Evolutionary conservation across 257 asterid species (phyloP).

Genomic region (Nicotiana otophora): DNA sequence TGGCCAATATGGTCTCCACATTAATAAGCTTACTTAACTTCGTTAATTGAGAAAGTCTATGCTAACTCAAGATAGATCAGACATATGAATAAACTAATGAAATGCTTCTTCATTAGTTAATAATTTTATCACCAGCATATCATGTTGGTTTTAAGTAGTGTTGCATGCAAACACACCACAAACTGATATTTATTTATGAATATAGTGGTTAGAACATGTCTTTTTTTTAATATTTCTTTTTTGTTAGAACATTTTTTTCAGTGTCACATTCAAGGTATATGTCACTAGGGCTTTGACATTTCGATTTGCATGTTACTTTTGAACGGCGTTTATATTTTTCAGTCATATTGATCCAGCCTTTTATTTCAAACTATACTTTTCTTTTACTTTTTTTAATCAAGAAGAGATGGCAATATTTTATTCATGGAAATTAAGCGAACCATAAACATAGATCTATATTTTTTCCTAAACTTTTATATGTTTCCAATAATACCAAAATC

Average conservation of each 20-base stretch:
- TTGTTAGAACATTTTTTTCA: slow-evolving; percentile 15
- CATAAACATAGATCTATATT: neutral
- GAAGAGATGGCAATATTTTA: neutral
- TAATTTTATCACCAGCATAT: neutral
- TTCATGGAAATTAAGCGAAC: neutral
- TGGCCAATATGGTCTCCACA: neutral
- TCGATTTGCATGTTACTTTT: slow-evolving; percentile 2
- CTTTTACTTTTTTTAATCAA: neutral
- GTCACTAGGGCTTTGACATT: neutral
- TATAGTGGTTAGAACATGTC: slow-evolving; percentile 24
- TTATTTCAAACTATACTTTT: neutral
- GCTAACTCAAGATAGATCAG: neutral
- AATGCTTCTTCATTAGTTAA: neutral
- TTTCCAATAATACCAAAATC: neutral
- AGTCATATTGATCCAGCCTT: neutral
- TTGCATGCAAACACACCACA: neutral
- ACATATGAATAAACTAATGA: neutral
- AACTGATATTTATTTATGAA: neutral
- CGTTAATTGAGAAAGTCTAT: neutral
- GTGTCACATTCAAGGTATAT: slow-evolving; percentile 4
- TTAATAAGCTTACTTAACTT: neutral
- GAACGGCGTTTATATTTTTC: neutral
- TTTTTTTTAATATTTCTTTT: neutral
- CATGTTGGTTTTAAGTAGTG: slow-evolving; percentile 6
- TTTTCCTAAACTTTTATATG: neutral